phyloP scores from a whole-genome alignment of 768 basidiomycete genomes.

The Lactifluus pinguis region DNA sequence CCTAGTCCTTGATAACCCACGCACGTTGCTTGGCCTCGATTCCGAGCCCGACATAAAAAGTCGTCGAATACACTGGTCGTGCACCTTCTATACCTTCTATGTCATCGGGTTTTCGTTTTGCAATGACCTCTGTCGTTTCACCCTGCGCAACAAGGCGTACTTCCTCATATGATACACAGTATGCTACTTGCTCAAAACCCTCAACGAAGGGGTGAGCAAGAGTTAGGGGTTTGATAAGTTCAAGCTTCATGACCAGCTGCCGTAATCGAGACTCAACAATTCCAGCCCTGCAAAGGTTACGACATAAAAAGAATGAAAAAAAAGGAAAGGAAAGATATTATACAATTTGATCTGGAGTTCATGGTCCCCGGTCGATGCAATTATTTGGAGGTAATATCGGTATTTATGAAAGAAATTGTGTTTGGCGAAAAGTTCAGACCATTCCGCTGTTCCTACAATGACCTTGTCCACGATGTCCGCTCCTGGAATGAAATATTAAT shows the following conservation, averaged over 20 bases:
- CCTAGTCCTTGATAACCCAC: slow-evolving; percentile 24
- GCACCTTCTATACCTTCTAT: no score
- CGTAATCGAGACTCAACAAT: no score
- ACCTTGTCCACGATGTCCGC: no score
- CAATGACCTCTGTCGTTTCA: slow-evolving; percentile 69
- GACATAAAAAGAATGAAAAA: not conserved
- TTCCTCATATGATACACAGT: slow-evolving; percentile 82
- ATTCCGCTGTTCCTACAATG: no score
- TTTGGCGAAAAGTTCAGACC: slow-evolving; percentile 87
- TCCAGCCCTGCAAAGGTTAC: slow-evolving; percentile 52
- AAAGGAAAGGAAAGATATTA: slow-evolving; percentile 23
- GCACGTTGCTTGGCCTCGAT: slow-evolving; percentile 88
- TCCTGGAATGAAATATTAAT: no score
- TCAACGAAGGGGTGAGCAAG: slow-evolving; percentile 94
- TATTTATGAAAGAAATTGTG: slow-evolving; percentile 98
- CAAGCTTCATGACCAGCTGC: slow-evolving; percentile 96
- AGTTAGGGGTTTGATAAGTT: slow-evolving; percentile 85
- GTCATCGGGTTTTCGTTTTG: no score
- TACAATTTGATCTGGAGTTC: slow-evolving; percentile 94
- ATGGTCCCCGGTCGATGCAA: slow-evolving; percentile 75
- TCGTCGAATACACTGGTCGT: slow-evolving; percentile 86
- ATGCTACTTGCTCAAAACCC: slow-evolving; percentile 80
- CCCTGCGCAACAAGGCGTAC: slow-evolving; percentile 83
- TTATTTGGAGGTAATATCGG: slow-evolving; percentile 91
- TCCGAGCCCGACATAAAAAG: slow-evolving; percentile 91